Evolutionary conservation across 129 eudicot species (phyloP).

Genomic region (Solidago caesia): DNA sequence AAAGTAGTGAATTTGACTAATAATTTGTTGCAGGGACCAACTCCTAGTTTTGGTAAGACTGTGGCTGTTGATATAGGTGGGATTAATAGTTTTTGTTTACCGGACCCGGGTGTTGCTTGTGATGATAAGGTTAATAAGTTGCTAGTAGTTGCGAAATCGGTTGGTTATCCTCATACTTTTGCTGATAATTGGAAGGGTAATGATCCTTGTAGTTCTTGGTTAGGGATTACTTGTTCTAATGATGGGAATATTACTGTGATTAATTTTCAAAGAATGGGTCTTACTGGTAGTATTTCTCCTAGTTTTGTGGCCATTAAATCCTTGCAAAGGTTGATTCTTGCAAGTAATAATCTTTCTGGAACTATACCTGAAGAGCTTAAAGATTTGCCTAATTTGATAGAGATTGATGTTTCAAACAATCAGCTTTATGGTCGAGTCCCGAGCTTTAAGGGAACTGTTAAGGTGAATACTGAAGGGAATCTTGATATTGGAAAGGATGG

Average conservation of each 20-base stretch:
- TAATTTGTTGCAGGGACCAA: conserved; percentile 68
- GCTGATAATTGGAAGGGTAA: conserved; percentile 83
- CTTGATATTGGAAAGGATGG: conserved; percentile 53
- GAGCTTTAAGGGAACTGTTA: conserved; percentile 40
- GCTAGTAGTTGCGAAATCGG: conserved; percentile 44
- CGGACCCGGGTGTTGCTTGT: conserved; percentile 53
- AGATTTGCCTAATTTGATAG: conserved; percentile 42
- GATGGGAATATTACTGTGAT: conserved; percentile 58
- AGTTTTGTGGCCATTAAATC: conserved; percentile 44
- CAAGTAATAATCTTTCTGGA: conserved; percentile 61
- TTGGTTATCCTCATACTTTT: conserved; percentile 59
- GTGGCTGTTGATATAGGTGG: conserved; percentile 56
- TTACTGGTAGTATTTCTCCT: conserved; percentile 65
- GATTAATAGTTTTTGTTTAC: conserved; percentile 67
- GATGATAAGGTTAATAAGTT: conserved; percentile 55
- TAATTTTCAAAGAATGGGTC: conserved; percentile 53
- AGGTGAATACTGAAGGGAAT: conserved; percentile 49
- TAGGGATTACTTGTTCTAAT: conserved; percentile 48
- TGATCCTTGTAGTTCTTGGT: conserved; percentile 67
- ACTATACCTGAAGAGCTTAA: conserved; percentile 60
- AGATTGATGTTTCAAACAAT: conserved; percentile 66
- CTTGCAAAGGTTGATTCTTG: conserved; percentile 53
- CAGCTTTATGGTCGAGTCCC: conserved; percentile 62
- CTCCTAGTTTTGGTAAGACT: conserved; percentile 50
- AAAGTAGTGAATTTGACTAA: conserved; percentile 61